Evolutionary conservation across 2,329 filamentous ascomycete genomes (phyloP).

Genomic region (Trichoderma polysporum): DNA sequence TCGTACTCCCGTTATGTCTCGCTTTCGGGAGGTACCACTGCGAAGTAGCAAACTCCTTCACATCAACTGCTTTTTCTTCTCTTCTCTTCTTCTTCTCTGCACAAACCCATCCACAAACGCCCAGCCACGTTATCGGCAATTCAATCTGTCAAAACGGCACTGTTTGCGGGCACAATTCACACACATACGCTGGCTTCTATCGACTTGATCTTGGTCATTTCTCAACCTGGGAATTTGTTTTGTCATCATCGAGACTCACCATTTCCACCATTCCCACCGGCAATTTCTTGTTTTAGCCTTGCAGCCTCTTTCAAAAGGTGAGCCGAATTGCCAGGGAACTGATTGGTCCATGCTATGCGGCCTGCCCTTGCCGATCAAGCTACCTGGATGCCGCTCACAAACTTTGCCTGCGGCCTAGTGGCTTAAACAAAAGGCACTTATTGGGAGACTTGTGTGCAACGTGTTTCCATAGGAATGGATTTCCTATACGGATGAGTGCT

Average conservation of each 20-base stretch:
- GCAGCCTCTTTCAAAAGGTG: conserved; percentile 18
- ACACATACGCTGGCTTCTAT: not conserved
- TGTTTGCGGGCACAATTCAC: not conserved
- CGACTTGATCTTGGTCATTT: not conserved
- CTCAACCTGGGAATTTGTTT: not conserved
- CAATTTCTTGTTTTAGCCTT: not conserved
- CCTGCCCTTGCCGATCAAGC: conserved; percentile 1
- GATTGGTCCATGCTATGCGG: conserved; percentile 13
- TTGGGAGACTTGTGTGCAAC: conserved; percentile 11
- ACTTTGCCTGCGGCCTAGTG: conserved; percentile 12
- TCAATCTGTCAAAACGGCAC: not conserved
- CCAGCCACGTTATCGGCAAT: not conserved
- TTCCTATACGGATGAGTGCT: not conserved
- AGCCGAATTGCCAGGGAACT: conserved; percentile 4
- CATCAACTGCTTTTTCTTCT: not conserved
- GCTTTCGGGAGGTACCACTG: not conserved
- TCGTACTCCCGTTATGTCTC: conserved; percentile 3
- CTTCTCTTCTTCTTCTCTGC: not conserved
- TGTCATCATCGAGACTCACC: not conserved
- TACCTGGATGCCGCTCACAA: conserved; percentile 5
- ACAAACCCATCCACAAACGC: not conserved
- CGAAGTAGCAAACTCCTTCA: not conserved
- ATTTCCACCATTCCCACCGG: not conserved
- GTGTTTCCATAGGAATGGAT: conserved; percentile 11
- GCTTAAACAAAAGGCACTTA: conserved; percentile 3